Evolutionary conservation across 345 rosid species (phyloP), one percentile per base, ranked within the genome.

Genomic region (Eucalyptus cladocalyx): DNA sequence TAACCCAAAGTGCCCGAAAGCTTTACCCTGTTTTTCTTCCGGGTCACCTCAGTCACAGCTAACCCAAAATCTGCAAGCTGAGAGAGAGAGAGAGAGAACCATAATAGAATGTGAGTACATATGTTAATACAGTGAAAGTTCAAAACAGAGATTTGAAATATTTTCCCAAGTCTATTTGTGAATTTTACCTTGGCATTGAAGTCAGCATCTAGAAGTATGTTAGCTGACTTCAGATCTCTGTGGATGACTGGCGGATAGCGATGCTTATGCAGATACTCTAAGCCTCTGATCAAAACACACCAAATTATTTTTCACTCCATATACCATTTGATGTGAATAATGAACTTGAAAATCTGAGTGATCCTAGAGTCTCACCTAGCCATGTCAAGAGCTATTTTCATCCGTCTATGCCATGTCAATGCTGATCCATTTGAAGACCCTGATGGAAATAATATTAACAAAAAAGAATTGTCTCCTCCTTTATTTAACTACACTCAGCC

Each of bases 31-130:
- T 93, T 95, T 92, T 92, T 95, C 93, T 95, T 95, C 80, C 93
- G 94, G 89, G 94, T 90, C 49, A 95, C 95, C 91, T 94, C 93
- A 11, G 95, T 92, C 89, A 98, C 97, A 76, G 99, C 99, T 67
- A 98, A 98, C 89, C 99, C 99, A 90, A 98, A 98, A 94, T 98
- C 99, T 62, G 99, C 96, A 30, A 98, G 95, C 99, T 98, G 95
- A 90, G 65, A 92, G 87, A 56, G 76, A 60, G 80, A 88, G 30
- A 88, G 80, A 40, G 47, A 69, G 87, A 60, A 54, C 21, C 24
- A 69, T 14, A 53, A 87, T 54, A 87, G 47, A 49, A 69, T 69
- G 43, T 34, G 80, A 3, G 14, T 85, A 81, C 54, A 85, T 90
- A 23, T 47, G 88, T 86, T 28, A 67, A 87, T 37, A 45, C 26